These are phyloP conservation scores for Sporisorium reilianum DNA, from an alignment of 1,284 basidiomycete genomes.

Conservation along the genomic window DNA sequence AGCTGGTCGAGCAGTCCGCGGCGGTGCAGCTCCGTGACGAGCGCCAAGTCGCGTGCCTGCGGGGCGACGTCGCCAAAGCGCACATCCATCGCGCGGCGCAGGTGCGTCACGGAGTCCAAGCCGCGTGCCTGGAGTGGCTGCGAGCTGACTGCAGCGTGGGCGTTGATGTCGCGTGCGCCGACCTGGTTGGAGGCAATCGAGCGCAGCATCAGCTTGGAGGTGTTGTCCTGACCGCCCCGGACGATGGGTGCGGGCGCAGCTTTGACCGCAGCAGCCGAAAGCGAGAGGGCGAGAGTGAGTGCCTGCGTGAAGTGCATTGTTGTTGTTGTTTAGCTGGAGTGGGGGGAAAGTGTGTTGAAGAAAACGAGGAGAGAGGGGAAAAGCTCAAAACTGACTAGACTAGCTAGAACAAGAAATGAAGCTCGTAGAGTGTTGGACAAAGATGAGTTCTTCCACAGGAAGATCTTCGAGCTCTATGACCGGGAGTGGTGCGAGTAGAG, in stretches of 20 bases:
- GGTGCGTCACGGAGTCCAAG: slow-evolving; percentile 29
- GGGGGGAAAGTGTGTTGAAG: slow-evolving; percentile 2
- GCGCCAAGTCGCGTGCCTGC: slow-evolving; percentile 34
- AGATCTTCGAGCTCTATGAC: slow-evolving; percentile 12
- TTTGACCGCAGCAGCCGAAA: slow-evolving; percentile 48
- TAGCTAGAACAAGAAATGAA: slow-evolving; percentile 29
- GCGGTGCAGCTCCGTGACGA: slow-evolving; percentile 52
- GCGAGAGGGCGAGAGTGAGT: slow-evolving; percentile 49
- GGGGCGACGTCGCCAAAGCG: slow-evolving; percentile 39
- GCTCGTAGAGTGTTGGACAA: slow-evolving; percentile 13
- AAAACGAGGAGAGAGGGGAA: neutral
- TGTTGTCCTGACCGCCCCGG: slow-evolving; percentile 13
- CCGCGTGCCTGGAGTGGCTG: slow-evolving; percentile 35
- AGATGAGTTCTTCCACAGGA: slow-evolving; percentile 40
- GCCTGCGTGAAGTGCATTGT: slow-evolving; percentile 51
- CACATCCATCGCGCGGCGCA: slow-evolving; percentile 38
- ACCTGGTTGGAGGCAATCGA: slow-evolving; percentile 33
- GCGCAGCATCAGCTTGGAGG: slow-evolving; percentile 24
- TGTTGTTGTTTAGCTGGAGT: neutral
- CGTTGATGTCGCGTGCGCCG: slow-evolving; percentile 20
- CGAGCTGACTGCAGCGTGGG: slow-evolving; percentile 25
- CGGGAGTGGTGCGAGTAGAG: neutral
- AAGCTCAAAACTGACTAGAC: slow-evolving; percentile 34
- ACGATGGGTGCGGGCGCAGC: slow-evolving; percentile 28
- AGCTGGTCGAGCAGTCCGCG: slow-evolving; percentile 56